Evolutionary conservation across 495 filamentous ascomycete species (phyloP).

Genomic region (Podospora tetraspora): DNA sequence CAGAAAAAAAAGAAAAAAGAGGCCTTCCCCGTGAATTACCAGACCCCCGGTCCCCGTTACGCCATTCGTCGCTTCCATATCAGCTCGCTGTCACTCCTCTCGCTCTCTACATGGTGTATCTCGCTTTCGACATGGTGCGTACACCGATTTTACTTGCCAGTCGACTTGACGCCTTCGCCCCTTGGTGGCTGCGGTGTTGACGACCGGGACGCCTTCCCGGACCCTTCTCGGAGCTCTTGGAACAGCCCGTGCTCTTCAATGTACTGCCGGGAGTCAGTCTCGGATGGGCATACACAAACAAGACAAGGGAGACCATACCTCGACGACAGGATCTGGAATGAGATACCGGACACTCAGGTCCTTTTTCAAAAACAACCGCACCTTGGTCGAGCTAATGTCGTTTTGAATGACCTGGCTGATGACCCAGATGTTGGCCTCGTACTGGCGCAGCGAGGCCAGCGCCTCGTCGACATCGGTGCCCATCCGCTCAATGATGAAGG

Average conservation of each 20-base stretch:
- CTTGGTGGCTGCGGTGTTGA: neutral
- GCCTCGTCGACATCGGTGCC: constrained; percentile 89
- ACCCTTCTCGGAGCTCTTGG: neutral
- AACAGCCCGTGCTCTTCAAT: neutral
- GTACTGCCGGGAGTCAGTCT: neutral
- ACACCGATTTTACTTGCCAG: neutral
- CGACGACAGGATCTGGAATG: constrained; percentile 25
- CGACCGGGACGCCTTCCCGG: neutral
- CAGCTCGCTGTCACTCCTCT: neutral
- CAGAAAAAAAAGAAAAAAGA: neutral
- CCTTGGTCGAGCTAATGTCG: constrained; percentile 84
- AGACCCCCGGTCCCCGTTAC: neutral
- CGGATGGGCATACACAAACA: neutral
- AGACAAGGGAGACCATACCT: constrained; percentile 16
- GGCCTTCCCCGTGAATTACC: neutral
- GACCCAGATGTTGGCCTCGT: constrained; percentile 69
- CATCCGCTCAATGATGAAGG: constrained; percentile 82
- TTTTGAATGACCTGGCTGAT: constrained; percentile 88
- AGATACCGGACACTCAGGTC: constrained; percentile 65
- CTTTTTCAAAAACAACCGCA: constrained; percentile 73
- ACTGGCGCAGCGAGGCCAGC: constrained; percentile 63
- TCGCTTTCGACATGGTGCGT: too few species aligned
- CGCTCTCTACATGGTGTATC: neutral
- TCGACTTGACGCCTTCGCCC: neutral
- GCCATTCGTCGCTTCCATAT: neutral